Evolutionary conservation across 768 basidiomycete genomes (phyloP).

Genomic region (Pleurotus tuber-regium): DNA sequence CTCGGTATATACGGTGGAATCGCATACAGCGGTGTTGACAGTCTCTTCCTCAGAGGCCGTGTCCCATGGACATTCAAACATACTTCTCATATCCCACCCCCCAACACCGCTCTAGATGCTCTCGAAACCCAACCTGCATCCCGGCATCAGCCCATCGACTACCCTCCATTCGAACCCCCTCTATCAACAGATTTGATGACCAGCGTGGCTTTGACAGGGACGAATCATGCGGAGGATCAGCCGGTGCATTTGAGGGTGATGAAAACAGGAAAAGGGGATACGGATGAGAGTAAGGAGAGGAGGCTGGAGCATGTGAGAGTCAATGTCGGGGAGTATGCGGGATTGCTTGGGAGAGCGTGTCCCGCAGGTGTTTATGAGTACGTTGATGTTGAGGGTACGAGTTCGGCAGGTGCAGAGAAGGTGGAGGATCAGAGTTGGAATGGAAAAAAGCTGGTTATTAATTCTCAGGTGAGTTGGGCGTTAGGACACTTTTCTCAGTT

Average conservation of each 20-base stretch:
- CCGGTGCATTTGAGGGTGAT: constrained; percentile 82
- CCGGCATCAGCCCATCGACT: constrained; percentile 71
- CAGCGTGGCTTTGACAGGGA: constrained; percentile 84
- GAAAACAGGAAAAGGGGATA: constrained; percentile 24
- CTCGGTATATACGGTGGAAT: constrained; percentile 88
- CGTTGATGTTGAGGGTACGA: constrained; percentile 44
- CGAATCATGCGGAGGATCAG: constrained; percentile 97
- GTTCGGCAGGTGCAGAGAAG: constrained; percentile 34
- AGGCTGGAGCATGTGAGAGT: constrained; percentile 65
- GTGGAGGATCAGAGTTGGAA: constrained; percentile 41
- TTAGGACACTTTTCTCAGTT: constrained; percentile 7
- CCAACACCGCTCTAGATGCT: constrained; percentile 42
- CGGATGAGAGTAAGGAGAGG: constrained; percentile 39
- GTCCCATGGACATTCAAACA: constrained; percentile 86
- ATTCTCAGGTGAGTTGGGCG: constrained; percentile 73
- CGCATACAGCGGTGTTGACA: constrained; percentile 85
- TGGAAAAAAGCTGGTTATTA: constrained; percentile 91
- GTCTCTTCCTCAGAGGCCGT: constrained; percentile 77
- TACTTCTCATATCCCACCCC: not conserved
- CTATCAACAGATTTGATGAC: constrained; percentile 93
- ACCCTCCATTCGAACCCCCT: constrained; percentile 85
- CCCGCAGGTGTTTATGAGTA: constrained; percentile 98
- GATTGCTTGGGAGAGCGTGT: constrained; percentile 85
- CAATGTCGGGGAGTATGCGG: constrained; percentile 82
- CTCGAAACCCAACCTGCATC: constrained; percentile 67